Evolutionary conservation across 1,139 yeast genomes (phyloP), one percentile per base, ranked within the genome.

Genomic region (Yamadazyma spencermartinsiae): DNA sequence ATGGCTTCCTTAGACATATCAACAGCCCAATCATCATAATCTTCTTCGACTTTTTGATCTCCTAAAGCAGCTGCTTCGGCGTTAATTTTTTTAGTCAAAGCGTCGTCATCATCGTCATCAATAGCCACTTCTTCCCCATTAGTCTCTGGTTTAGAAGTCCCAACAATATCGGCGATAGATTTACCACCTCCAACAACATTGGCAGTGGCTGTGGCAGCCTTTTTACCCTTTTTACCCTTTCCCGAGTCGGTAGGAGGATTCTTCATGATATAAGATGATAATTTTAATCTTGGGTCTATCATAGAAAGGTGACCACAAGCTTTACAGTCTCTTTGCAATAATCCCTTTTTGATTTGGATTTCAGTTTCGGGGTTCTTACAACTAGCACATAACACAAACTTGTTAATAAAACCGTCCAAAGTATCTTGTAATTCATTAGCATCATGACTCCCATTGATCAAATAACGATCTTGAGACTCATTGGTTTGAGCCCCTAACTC

Each of bases 341-440:
- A 74, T 36, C 84, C 94, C 53, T 83, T 86, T 52, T 86, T 80
- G 56, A 90, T 75, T 53, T 83, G 76, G 57, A 90, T 83, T 58
- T 88, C 97, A 28, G 99, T 92, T 69, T 92, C 99, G 24, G 99
- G 99, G 69, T 92, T 92, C 73, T 86, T 86, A 76, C 99, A 92
- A 45, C 88, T 78, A 24, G 86, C 92, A 77, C 99, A 92, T 41
- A 92, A 77, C 44, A 92, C 97, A 60, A 89, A 94, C 67, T 84
- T 89, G 68, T 74, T 75, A 69, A 92, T 92, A 68, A 94, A 92
- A 3, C 95, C 96, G 63, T 92, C 99, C 55, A 92, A 74, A 28
- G 87, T 79, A 59, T 92, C 98, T 72, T 92, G 99, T 55, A 92
- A 78, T 67, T 88, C 92, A 47, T 74, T 74, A 36, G 94, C 82